Percentiles rank a stretch among this genome's conserved stretches.
Conservation (phyloP, 345 rosid species). For the Salix dunnii region DNA sequence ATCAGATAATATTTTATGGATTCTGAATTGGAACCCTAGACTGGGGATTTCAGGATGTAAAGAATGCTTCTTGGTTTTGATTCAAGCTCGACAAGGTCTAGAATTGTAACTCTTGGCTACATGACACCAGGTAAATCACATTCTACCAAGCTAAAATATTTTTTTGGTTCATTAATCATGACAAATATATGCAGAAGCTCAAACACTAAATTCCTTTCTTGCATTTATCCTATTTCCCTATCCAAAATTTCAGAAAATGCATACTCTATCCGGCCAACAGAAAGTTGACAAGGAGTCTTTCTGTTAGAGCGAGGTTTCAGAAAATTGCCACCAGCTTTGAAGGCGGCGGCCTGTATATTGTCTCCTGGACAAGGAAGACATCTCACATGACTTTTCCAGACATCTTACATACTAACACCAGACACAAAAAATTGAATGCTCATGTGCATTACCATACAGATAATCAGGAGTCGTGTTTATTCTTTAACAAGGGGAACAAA, state of each 20-base stretch:
- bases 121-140: conserved; percentile 39
- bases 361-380: conserved; percentile 27
- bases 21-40: conserved; percentile 38
- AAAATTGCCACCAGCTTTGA: conserved; percentile 35
- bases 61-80: conserved; percentile 25
- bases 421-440: not conserved
- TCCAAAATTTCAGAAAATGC: conserved; percentile 32
- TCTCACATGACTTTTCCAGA: not conserved
- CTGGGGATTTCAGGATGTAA: conserved; percentile 40
- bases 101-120: conserved; percentile 37
- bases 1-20: conserved; percentile 37
- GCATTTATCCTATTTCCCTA: not conserved
- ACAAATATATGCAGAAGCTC: not conserved
- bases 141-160: not conserved
- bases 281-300: conserved; percentile 39
- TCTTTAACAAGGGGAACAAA: not conserved
- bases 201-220: not conserved
- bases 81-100: conserved; percentile 27
- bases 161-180: not conserved
- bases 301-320: conserved; percentile 32
- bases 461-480: conserved; percentile 12
- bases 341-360: conserved; percentile 32
- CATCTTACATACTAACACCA: not conserved
- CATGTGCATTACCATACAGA: not conserved
- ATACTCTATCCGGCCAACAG: conserved; percentile 26